Evolutionary conservation across 2,329 filamentous ascomycete species (phyloP).

Genomic region (Sphaerostilbella broomeana): DNA sequence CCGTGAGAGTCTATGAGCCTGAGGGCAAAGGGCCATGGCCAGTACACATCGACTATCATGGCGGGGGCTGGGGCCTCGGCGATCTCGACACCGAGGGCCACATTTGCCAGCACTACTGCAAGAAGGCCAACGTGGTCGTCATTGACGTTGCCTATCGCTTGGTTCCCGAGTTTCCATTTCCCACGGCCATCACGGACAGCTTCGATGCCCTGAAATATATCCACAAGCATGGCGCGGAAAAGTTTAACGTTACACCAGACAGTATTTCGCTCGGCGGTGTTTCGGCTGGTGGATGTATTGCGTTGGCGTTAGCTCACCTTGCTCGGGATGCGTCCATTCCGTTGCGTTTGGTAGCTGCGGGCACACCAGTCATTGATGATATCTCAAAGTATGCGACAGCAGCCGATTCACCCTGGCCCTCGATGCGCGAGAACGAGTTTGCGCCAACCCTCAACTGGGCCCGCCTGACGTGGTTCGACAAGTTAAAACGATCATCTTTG

Average conservation of each 20-base stretch:
- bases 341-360: slow-evolving; percentile 31
- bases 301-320: slow-evolving; percentile 33
- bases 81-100: slow-evolving; percentile 44
- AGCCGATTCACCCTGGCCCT: slow-evolving; percentile 32
- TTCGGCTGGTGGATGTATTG: slow-evolving; percentile 38
- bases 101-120: slow-evolving; percentile 42
- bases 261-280: slow-evolving; percentile 39
- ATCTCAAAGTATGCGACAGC: slow-evolving; percentile 30
- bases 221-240: slow-evolving; percentile 25
- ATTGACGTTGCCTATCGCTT: slow-evolving; percentile 48
- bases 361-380: slow-evolving; percentile 36
- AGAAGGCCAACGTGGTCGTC: slow-evolving; percentile 37
- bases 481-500: slow-evolving; percentile 26
- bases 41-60: slow-evolving; percentile 44
- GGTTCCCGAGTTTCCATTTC: slow-evolving; percentile 43
- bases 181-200: slow-evolving; percentile 42
- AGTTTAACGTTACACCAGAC: slow-evolving; percentile 32
- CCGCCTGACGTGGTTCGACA: slow-evolving; percentile 35
- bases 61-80: slow-evolving; percentile 44
- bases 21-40: slow-evolving; percentile 35
- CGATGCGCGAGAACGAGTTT: slow-evolving; percentile 35
- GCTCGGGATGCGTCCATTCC: slow-evolving; percentile 34
- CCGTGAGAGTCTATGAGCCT: slow-evolving; percentile 40
- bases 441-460: slow-evolving; percentile 39
- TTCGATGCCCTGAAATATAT: slow-evolving; percentile 39